Evolutionary conservation across 176 grass and related monocot species (phyloP).

Genomic region (Elaeis guineensis): DNA sequence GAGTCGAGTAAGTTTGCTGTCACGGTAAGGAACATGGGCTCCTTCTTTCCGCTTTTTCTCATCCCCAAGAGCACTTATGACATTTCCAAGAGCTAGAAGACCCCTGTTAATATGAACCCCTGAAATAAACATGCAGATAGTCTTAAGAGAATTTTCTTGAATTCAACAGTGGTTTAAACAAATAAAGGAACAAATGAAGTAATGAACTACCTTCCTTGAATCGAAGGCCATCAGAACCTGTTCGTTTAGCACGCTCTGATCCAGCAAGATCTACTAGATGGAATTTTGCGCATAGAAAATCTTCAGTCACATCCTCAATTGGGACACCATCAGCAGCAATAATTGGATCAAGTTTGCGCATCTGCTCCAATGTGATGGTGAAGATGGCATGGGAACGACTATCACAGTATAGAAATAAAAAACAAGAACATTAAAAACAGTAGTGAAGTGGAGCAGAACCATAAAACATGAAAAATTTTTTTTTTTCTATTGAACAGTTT

Average conservation of each 20-base stretch:
- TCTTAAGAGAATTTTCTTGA: background rate
- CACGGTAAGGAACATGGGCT: conserved; percentile 84
- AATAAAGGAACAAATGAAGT: conserved; percentile 17
- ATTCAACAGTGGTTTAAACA: background rate
- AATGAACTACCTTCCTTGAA: conserved; percentile 88
- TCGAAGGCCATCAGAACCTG: conserved; percentile 86
- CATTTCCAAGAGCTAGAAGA: conserved; percentile 92
- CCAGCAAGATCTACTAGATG: conserved; percentile 97
- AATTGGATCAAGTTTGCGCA: conserved; percentile 73
- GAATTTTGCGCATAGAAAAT: conserved; percentile 91
- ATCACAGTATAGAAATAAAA: conserved; percentile 11
- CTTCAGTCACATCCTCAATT: conserved; percentile 75
- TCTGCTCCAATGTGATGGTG: conserved; percentile 99
- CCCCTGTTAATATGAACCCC: conserved; percentile 99
- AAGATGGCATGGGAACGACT: conserved; percentile 99
- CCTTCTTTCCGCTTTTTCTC: conserved; percentile 99
- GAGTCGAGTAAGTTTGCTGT: conserved; percentile 98
- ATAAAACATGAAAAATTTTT: background rate
- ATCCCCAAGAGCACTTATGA: conserved; percentile 98
- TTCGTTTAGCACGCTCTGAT: conserved; percentile 89
- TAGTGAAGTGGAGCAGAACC: background rate
- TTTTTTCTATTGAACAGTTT: no score
- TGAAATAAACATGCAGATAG: conserved; percentile 25
- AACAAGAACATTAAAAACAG: background rate
- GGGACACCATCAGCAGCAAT: conserved; percentile 54